Conservation (phyloP, 208 protist species). For the Herpetomonas tarakana region DNA sequence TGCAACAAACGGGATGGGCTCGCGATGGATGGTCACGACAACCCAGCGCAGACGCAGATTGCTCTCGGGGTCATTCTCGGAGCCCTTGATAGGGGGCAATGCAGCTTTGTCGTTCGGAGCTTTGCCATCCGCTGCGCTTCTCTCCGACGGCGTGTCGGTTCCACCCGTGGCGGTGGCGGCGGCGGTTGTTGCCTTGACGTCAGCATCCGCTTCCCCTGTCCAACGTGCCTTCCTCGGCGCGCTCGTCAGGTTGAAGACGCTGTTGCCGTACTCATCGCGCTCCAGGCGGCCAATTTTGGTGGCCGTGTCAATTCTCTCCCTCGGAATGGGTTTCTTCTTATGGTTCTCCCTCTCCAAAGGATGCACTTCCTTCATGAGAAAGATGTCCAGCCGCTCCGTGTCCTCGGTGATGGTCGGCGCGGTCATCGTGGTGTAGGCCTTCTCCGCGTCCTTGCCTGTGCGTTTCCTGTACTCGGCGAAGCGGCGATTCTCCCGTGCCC, state of each 20-base stretch:
- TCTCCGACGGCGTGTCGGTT: neutral
- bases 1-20: conserved; percentile 40
- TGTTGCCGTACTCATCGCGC: conserved; percentile 2
- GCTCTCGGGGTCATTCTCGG: neutral
- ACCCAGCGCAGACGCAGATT: conserved; percentile 24
- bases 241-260: neutral
- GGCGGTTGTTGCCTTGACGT: neutral
- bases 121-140: neutral
- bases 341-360: conserved; percentile 15
- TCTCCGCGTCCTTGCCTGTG: neutral
- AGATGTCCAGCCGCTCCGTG: conserved; percentile 42
- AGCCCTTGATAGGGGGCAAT: neutral
- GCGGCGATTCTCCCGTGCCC: neutral
- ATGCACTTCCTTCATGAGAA: conserved; percentile 29
- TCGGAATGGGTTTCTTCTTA: conserved; percentile 1
- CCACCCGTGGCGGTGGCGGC: neutral
- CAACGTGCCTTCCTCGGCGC: too few relatives aligned
- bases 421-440: neutral
- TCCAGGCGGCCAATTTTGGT: neutral
- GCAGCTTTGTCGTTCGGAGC: neutral
- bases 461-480: neutral
- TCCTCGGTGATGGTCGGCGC: conserved; percentile 26
- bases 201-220: conserved; percentile 1
- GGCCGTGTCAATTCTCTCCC: neutral
- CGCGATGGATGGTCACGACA: conserved; percentile 56